Evolutionary conservation across 1,284 basidiomycete genomes (phyloP).

Genomic region (Phellopilus nigrolimitatus): DNA sequence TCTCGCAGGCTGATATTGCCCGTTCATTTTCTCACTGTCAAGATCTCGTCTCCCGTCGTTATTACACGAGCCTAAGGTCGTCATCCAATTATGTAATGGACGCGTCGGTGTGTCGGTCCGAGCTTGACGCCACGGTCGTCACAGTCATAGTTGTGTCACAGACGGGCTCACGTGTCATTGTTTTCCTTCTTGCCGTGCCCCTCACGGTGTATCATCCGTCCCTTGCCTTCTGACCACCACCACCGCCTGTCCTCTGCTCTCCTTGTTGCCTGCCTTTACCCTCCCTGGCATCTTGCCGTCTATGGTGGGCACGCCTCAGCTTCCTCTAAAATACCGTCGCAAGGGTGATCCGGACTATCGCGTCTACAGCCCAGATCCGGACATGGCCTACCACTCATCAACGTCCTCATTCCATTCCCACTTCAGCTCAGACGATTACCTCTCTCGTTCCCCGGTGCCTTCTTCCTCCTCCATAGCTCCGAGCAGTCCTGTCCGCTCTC

Average conservation of each 20-base stretch:
- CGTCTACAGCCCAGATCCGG: conserved; percentile 5
- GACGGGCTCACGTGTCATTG: conserved; percentile 12
- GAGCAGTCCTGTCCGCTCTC: conserved; percentile 18
- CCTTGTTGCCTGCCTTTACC: not conserved
- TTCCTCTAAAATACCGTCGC: conserved; percentile 16
- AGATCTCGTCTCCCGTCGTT: too few species aligned
- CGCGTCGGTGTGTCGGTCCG: too few species aligned
- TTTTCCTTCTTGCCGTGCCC: too few species aligned
- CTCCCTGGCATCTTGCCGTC: not conserved
- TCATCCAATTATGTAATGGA: too few species aligned
- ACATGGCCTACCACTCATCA: conserved; percentile 10
- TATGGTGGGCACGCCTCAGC: conserved; percentile 17
- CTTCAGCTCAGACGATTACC: conserved; percentile 6
- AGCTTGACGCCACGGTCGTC: too few species aligned
- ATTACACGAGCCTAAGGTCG: too few species aligned
- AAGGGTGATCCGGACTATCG: conserved; percentile 12
- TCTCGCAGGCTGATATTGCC: too few species aligned
- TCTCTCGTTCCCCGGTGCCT: conserved; percentile 11
- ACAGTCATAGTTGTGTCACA: too few species aligned
- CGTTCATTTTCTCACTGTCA: too few species aligned
- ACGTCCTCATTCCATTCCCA: conserved; percentile 1
- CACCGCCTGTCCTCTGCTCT: conserved; percentile 1
- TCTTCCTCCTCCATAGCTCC: conserved; percentile 13
- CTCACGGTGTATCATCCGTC: conserved; percentile 7
- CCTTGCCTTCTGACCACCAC: conserved; percentile 12